Evolutionary conservation across 2,329 filamentous ascomycete species (phyloP), one percentile per base, ranked within the genome.

Genomic region (Domatiomyces globalis): DNA sequence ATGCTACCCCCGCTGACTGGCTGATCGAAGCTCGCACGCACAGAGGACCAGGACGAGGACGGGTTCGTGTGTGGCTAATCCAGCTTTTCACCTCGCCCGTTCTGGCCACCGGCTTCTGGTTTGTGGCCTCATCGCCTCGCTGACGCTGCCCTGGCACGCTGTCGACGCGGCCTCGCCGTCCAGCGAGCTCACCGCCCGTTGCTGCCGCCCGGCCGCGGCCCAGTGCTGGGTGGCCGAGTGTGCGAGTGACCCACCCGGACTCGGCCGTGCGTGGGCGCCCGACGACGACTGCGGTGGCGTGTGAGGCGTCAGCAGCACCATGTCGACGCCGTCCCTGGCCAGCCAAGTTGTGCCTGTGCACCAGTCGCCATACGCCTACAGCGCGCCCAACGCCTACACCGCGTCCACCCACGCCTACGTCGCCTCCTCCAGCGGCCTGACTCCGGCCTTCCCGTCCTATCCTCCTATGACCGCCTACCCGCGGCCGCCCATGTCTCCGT

Each of bases 301-400:
- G 15, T 15, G 33, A 45, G 29, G 18, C 49, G 33, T 51, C 45
- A 42, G 43, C 48, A 47, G 53, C 54, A 56, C 49, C 67, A 89
- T 90, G 85, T 89, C 85, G 74, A 88, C 85, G 61, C 85, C 85
- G 60, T 87, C 84, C 56, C 84, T 82, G 63, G 83, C 82, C 63
- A 84, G 83, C 67, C 81, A 81, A 63, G 84, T 81, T 60, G 74
- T 86, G 64, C 81, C 81, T 65, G 79, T 78, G 63, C 81, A 83
- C 68, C 78, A 81, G 68, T 76, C 77, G 56, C 76, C 77, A 63
- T 80, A 81, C 72, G 73, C 69, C 60, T 82, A 82, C 63, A 75
- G 79, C 57, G 73, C 75, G 65, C 73, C 75, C 57, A 71, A 72
- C 56, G 65, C 70, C 55, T 79, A 77, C 63, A 78, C 80, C 62